phyloP scores from a whole-genome alignment of 345 rosid genomes.

The Chamaenerion angustifolium region DNA sequence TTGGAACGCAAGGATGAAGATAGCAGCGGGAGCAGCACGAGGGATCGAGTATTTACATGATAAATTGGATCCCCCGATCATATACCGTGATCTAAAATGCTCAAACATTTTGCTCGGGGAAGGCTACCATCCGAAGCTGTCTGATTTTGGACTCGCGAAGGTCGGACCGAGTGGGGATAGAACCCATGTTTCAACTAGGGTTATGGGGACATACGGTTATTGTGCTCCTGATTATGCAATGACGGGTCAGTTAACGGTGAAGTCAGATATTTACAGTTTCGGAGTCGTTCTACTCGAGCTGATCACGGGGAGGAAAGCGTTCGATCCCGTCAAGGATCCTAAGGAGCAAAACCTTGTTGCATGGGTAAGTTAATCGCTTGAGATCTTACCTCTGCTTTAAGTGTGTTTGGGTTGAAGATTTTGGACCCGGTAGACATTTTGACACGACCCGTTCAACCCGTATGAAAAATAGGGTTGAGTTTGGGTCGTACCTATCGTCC shows the following conservation, averaged over 20 bases:
- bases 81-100: conserved; percentile 34
- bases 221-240: conserved; percentile 40
- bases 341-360: conserved; percentile 27
- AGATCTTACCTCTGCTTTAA: too few species aligned
- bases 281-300: conserved; percentile 38
- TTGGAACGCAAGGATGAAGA: conserved; percentile 31
- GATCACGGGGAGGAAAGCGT: conserved; percentile 35
- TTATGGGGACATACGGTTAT: conserved; percentile 44
- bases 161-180: conserved; percentile 34
- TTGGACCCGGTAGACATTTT: too few species aligned
- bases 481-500: too few species aligned
- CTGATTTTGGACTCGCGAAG: conserved; percentile 37
- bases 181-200: conserved; percentile 40
- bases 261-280: conserved; percentile 32
- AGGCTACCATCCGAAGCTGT: conserved; percentile 24
- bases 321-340: conserved; percentile 20
- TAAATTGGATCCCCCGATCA: conserved; percentile 23
- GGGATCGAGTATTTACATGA: conserved; percentile 34
- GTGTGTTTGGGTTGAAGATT: too few species aligned
- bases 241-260: conserved; percentile 36
- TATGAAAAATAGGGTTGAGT: too few species aligned
- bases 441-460: too few species aligned
- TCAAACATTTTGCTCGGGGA: conserved; percentile 30
- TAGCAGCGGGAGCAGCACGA: conserved; percentile 35
- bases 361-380: too few species aligned